Conservation (phyloP, 2,329 filamentous ascomycete genomes). For the Aureobasidium namibiae region DNA sequence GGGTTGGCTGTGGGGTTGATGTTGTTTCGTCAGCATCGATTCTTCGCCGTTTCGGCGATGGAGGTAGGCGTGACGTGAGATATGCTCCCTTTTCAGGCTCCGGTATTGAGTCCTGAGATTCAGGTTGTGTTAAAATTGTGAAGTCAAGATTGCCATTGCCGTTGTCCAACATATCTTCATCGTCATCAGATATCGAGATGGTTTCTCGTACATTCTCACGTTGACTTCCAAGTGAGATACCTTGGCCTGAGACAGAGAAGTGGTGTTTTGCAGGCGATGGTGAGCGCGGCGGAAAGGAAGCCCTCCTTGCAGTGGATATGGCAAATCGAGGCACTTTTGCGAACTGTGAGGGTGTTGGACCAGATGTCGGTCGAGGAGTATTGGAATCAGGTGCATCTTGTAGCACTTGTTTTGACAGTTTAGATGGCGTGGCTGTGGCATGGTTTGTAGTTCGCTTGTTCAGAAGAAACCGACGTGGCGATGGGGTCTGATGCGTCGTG, state of each 20-base stretch:
- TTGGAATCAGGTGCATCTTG: not conserved
- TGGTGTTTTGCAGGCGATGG: not conserved
- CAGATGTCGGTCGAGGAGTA: not conserved
- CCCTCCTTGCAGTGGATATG: not conserved
- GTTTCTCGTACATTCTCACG: conserved; percentile 23
- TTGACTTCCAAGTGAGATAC: not conserved
- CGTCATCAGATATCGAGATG: not conserved
- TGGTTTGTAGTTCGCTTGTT: not conserved
- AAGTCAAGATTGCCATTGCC: conserved; percentile 14
- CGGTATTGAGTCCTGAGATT: not conserved
- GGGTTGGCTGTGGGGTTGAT: conserved; percentile 11
- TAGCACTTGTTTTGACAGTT: not conserved
- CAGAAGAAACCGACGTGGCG: conserved; percentile 2
- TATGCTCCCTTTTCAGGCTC: not conserved
- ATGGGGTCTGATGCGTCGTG: not conserved
- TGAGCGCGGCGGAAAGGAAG: conserved; percentile 4
- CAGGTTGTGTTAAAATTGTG: conserved; percentile 14
- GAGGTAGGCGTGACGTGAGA: conserved; percentile 16
- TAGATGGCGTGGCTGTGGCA: not conserved
- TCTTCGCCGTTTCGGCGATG: conserved; percentile 24
- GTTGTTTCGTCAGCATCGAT: conserved; percentile 14
- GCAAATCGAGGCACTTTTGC: conserved; percentile 3
- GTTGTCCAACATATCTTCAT: conserved; percentile 24
- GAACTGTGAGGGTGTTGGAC: conserved; percentile 5
- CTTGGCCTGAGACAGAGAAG: not conserved